Evolutionary conservation across 768 basidiomycete species (phyloP).

Genomic region (Russula ochroleuca): DNA sequence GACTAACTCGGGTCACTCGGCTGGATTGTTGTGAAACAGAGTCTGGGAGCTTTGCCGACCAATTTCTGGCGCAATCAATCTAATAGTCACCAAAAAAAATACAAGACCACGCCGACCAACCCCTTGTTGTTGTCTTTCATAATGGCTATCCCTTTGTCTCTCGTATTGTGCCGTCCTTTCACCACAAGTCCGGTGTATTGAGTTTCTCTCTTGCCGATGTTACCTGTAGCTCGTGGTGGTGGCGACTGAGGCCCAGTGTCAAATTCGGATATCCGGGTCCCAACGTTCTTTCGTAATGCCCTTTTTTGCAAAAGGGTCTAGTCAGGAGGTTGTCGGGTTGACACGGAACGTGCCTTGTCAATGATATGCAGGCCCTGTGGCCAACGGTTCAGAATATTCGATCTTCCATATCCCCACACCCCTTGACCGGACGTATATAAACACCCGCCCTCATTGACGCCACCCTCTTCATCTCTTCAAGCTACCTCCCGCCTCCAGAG

Average conservation of each 20-base stretch:
- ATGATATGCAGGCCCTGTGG: not conserved
- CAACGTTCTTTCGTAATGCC: not conserved
- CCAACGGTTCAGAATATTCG: not conserved
- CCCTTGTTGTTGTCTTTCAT: slow-evolving; percentile 20
- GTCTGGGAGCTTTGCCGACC: no score
- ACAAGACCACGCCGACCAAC: not conserved
- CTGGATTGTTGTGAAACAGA: no score
- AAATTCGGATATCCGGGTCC: not conserved
- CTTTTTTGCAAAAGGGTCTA: slow-evolving; percentile 14
- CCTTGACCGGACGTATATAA: slow-evolving; percentile 22
- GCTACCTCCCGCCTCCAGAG: not conserved
- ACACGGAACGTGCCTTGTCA: not conserved
- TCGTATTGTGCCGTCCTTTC: slow-evolving; percentile 15
- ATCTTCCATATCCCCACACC: slow-evolving; percentile 28
- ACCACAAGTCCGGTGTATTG: not conserved
- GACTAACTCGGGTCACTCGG: no score
- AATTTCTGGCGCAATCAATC: not conserved
- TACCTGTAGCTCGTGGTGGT: not conserved
- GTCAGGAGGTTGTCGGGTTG: not conserved
- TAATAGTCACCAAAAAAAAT: not conserved
- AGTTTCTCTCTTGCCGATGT: not conserved
- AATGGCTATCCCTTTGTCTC: slow-evolving; percentile 33
- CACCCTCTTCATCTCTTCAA: not conserved
- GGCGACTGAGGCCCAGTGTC: not conserved
- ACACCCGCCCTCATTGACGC: not conserved